Base-by-base conservation (phyloP, 305 asterid genomes). In the Fraxinus baroniana region DNA sequence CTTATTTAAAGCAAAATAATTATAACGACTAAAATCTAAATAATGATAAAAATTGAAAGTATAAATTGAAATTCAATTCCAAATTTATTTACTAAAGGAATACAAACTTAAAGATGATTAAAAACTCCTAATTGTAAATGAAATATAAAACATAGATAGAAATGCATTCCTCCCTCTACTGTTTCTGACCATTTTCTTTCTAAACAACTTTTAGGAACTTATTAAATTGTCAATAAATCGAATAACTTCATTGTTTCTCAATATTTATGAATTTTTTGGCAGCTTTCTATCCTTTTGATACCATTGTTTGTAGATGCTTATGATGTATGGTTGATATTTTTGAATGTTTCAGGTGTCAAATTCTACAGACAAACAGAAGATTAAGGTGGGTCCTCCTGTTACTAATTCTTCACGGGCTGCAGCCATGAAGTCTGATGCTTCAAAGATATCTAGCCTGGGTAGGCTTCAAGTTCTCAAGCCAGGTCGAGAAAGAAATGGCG, bases 391-490 rank as follows among this genome's bases (percentile, higher is more conserved):
- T 85, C 83, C 89, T 77, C 87, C 91, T 55, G 86, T 68, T 74
- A 83, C 76, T 83, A 91, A 88, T 83, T 86, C 95, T 80, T 87
- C 94, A 39, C 93, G 90, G 41, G 89, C 86, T 80, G 95, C 84
- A 55, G 88, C 89, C 6, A 75, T 76, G 57, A 94, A 91, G 84
- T 74, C 77, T 62, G 98, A 92, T 73, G 85, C 62, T 78, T 79
- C 89, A 32, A 93, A 91, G 88, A 81, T 89, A 80, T 81, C 92
- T 55, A 89, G 78, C 80, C 83, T 84, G 33, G 98, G 98, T 74
- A 94, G 93, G 90, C 92, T 97, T 87, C 97, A 88, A 30, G 88
- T 94, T 78, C 94, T 91, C 36, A 93, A 89, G 82, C 90, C 93
- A 18, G 87, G 81, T 28, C 83, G 97, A 76, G 98, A 94, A 80